A percentile compares a stretch with the other conserved stretches of the same genome.
phyloP scores from a whole-genome alignment of 108 stramenopile genomes.

The Chaetoceros tenuissimus region DNA sequence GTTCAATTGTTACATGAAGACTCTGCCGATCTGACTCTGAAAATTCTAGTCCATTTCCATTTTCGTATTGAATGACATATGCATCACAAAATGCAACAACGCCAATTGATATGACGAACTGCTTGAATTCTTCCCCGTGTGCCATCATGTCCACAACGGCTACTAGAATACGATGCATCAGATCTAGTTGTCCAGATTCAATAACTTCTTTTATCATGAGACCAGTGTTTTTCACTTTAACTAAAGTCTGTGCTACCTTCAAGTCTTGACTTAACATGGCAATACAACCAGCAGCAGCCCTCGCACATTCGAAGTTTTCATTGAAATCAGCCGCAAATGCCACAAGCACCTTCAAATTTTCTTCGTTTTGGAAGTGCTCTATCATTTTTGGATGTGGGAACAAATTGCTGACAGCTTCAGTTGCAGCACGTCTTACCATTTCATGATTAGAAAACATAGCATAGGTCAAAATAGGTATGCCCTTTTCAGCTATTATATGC shows the following conservation, averaged over 20 bases:
- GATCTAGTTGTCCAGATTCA: constrained; percentile 69
- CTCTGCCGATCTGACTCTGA: too few relatives aligned
- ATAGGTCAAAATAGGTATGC: constrained; percentile 67
- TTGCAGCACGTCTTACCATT: constrained; percentile 91
- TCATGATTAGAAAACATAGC: constrained; percentile 93
- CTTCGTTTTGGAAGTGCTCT: constrained; percentile 53
- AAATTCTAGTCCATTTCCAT: constrained; percentile 42
- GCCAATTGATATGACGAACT: constrained; percentile 40
- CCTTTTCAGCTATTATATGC: constrained; percentile 77
- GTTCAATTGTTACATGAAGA: too few relatives aligned
- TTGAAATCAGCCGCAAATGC: constrained; percentile 78
- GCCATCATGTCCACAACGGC: constrained; percentile 50
- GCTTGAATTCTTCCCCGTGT: constrained; percentile 38
- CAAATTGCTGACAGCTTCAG: constrained; percentile 93
- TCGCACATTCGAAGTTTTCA: constrained; percentile 60
- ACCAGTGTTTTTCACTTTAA: constrained; percentile 36
- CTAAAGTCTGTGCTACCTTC: constrained; percentile 40
- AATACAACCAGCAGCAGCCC: constrained; percentile 81
- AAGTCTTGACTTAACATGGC: constrained; percentile 76
- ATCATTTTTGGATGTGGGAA: constrained; percentile 70
- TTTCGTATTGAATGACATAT: constrained; percentile 56
- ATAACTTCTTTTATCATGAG: constrained; percentile 40
- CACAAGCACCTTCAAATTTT: constrained; percentile 85
- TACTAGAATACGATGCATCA: constrained; percentile 76
- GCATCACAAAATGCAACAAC: constrained; percentile 63